Percentiles rank a stretch among this genome's conserved stretches.
phyloP scores from a whole-genome alignment of 2,329 filamentous ascomycete genomes.

The Microsporum ferrugineum region DNA sequence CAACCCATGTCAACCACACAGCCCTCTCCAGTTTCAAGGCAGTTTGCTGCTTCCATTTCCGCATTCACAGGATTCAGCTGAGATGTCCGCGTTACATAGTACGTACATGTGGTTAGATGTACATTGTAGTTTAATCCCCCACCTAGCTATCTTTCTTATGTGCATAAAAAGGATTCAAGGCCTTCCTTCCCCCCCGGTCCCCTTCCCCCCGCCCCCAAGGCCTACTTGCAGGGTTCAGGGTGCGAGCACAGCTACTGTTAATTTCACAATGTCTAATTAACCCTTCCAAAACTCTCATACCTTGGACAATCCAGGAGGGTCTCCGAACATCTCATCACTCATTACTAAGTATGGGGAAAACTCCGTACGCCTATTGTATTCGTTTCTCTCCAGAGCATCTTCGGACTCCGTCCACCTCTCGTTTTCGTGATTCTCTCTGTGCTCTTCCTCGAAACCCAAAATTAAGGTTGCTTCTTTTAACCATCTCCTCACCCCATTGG shows the following conservation, averaged over 20 bases:
- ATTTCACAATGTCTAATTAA: slow-evolving; percentile 4
- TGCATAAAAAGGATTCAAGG: background rate
- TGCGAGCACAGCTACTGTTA: background rate
- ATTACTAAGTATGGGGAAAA: slow-evolving; percentile 2
- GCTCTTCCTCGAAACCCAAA: background rate
- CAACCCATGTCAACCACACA: background rate
- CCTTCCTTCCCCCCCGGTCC: background rate
- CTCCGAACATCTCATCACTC: background rate
- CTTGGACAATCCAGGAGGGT: background rate
- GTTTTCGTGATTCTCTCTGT: background rate
- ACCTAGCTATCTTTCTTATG: background rate
- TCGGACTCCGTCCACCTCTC: background rate
- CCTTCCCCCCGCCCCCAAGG: background rate
- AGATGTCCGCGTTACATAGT: background rate
- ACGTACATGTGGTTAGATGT: background rate
- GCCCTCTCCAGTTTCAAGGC: background rate
- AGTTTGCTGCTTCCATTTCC: background rate
- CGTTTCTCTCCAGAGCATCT: background rate
- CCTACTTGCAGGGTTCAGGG: slow-evolving; percentile 1
- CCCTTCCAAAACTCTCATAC: background rate
- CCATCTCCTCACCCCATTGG: background rate
- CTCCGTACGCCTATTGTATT: background rate
- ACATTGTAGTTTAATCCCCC: background rate
- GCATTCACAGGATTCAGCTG: background rate
- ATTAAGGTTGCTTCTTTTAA: background rate